phyloP scores from a whole-genome alignment of 768 basidiomycete species.

The Lactifluus piperatus region DNA sequence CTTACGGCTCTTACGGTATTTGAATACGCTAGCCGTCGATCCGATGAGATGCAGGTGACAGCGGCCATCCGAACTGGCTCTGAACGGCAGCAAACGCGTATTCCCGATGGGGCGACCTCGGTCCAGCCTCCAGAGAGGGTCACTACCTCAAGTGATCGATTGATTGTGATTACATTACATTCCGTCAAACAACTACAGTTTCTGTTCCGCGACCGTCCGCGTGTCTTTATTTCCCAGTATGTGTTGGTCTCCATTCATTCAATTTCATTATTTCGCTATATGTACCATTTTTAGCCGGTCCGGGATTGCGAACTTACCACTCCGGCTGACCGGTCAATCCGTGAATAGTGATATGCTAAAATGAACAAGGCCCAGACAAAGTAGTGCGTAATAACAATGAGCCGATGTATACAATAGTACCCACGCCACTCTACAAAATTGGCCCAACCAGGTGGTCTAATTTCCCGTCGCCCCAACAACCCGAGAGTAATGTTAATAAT shows the following conservation, averaged over 20 bases:
- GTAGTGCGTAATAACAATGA: slow-evolving; percentile 6
- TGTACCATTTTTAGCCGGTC: neutral
- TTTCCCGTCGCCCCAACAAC: slow-evolving; percentile 14
- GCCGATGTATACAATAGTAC: slow-evolving; percentile 3
- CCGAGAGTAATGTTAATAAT: neutral
- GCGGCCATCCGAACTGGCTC: neutral
- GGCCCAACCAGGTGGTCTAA: slow-evolving; percentile 17
- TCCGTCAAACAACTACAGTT: slow-evolving; percentile 16
- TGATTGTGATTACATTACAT: too few species aligned
- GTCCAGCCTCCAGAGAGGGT: neutral
- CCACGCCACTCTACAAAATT: slow-evolving; percentile 4
- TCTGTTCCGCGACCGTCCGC: slow-evolving; percentile 17
- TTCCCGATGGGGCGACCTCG: slow-evolving; percentile 11
- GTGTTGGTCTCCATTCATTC: neutral
- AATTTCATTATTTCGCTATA: too few species aligned
- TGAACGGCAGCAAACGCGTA: neutral
- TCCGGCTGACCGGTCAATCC: neutral
- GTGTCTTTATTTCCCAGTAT: slow-evolving; percentile 1
- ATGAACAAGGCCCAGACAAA: slow-evolving; percentile 4
- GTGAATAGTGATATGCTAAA: slow-evolving; percentile 1
- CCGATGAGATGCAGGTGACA: slow-evolving; percentile 12
- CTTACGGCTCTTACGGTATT: slow-evolving; percentile 10
- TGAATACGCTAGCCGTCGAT: slow-evolving; percentile 15
- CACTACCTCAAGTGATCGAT: neutral
- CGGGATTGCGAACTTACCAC: neutral